Evolutionary conservation across 139 green algal genomes (phyloP).

Genomic region (Edaphochlamys debaryana): DNA sequence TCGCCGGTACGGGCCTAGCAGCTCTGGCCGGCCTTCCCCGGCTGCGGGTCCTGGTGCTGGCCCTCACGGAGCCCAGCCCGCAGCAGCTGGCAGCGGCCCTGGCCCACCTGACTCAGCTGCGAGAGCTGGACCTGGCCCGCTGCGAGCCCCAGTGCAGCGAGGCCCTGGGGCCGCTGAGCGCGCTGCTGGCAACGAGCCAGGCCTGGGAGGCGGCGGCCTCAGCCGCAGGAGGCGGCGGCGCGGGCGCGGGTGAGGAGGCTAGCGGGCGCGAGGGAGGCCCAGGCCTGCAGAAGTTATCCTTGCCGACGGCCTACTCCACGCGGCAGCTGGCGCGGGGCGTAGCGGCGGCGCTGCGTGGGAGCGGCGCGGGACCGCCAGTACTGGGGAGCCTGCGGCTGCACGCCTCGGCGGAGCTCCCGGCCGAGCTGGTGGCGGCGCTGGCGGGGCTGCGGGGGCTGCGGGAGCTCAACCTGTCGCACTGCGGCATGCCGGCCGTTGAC

Average conservation of each 20-base stretch:
- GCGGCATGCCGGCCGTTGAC: background rate
- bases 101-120: conserved; percentile 7
- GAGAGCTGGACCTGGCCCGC: conserved; percentile 4
- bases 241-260: too few species aligned
- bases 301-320: conserved; percentile 5
- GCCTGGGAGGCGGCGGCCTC: too few species aligned
- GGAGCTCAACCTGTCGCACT: conserved; percentile 2
- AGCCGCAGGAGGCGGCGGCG: too few species aligned
- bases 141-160: background rate
- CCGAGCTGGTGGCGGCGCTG: background rate
- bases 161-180: background rate
- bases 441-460: background rate
- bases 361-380: too few species aligned
- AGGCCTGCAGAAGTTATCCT: background rate
- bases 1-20: background rate
- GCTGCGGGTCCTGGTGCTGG: background rate
- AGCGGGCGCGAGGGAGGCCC: background rate
- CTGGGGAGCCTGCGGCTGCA: background rate
- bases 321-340: background rate
- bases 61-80: background rate
- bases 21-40: background rate
- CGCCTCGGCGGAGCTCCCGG: conserved; percentile 1
- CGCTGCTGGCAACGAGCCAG: background rate
- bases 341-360: background rate
- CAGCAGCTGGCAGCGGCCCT: background rate